Evolutionary conservation across 768 basidiomycete species (phyloP), one percentile per base, ranked within the genome.

Genomic region (Tulasnella sp.): DNA sequence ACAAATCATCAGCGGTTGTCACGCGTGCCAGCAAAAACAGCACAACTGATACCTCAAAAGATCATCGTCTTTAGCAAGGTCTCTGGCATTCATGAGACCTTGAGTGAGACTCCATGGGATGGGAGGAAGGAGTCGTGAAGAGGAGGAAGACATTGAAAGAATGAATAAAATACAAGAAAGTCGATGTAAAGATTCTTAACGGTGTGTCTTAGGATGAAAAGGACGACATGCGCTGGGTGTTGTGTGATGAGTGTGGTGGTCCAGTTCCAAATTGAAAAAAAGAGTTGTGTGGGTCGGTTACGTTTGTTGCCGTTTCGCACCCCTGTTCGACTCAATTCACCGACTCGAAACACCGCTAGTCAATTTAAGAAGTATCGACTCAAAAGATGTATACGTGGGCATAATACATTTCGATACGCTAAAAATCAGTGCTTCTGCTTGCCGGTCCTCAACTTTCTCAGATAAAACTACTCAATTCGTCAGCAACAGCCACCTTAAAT

Each of bases 361-460:
- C 34, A 35, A 12, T 35, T 35, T 12, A 12, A 22, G n/a, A n/a
- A 43, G n/a, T n/a, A 29, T 16, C 19, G 41, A 8, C 37, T 37
- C 15, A 39, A 49, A 37, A 13, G 68, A 45, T 63, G 67, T 60
- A 74, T 70, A 37, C n/a, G n/a, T n/a, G n/a, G n/a, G n/a, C n/a
- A n/a, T n/a, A n/a, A n/a, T n/a, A n/a, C n/a, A n/a, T n/a, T n/a
- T n/a, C n/a, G n/a, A n/a, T n/a, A n/a, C n/a, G n/a, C n/a, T n/a
- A n/a, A n/a, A n/a, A n/a, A n/a, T n/a, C n/a, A n/a, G 69, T 95
- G 91, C 77, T 92, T 95, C 73, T 88, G 83, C 76, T 95, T 95
- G 66, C 85, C 82, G 57, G 84, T 76, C 69, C 85, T 81, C 69
- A 96, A 73, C 67, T 92, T 92, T 73, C 87, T 79, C 63, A 90